phyloP scores from a whole-genome alignment of 495 filamentous ascomycete genomes.

The Bacidia rubella region DNA sequence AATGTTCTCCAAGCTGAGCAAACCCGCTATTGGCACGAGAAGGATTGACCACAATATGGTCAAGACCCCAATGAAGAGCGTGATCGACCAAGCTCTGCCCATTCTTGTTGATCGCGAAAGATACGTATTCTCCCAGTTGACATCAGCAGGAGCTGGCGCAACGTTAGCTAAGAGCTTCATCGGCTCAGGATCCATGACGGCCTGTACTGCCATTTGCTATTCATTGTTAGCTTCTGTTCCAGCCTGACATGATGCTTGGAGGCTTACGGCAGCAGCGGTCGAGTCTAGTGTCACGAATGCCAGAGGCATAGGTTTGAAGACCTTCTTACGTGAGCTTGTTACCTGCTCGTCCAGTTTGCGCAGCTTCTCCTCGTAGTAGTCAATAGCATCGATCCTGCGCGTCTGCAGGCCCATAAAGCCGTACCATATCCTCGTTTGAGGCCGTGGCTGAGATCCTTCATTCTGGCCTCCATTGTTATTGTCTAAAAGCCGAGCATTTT shows the following conservation, averaged over 20 bases:
- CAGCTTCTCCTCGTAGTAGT: constrained; percentile 85
- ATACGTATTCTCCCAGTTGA: constrained; percentile 91
- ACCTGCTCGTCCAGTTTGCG: constrained; percentile 71
- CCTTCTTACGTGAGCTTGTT: constrained; percentile 51
- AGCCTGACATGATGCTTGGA: background rate
- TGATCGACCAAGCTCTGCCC: constrained; percentile 67
- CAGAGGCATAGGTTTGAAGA: constrained; percentile 62
- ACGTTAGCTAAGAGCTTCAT: constrained; percentile 71
- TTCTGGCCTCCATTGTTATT: constrained; percentile 27
- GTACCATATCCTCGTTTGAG: constrained; percentile 62
- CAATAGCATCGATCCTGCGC: constrained; percentile 73
- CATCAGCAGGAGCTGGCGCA: constrained; percentile 75
- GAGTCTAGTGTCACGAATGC: constrained; percentile 98
- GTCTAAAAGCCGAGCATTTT: constrained; percentile 39
- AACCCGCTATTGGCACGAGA: constrained; percentile 63
- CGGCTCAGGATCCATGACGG: constrained; percentile 77
- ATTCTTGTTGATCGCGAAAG: constrained; percentile 60
- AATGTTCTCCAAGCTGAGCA: constrained; percentile 68
- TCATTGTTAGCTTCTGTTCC: constrained; percentile 2
- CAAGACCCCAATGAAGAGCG: constrained; percentile 62
- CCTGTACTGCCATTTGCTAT: constrained; percentile 83
- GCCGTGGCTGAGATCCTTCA: constrained; percentile 39
- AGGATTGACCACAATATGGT: constrained; percentile 83
- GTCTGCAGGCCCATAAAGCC: constrained; percentile 61
- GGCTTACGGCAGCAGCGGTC: constrained; percentile 52